Percentiles rank a stretch among this genome's conserved stretches.
phyloP scores from a whole-genome alignment of 2,329 filamentous ascomycete species.

The Penicillium palitans region DNA sequence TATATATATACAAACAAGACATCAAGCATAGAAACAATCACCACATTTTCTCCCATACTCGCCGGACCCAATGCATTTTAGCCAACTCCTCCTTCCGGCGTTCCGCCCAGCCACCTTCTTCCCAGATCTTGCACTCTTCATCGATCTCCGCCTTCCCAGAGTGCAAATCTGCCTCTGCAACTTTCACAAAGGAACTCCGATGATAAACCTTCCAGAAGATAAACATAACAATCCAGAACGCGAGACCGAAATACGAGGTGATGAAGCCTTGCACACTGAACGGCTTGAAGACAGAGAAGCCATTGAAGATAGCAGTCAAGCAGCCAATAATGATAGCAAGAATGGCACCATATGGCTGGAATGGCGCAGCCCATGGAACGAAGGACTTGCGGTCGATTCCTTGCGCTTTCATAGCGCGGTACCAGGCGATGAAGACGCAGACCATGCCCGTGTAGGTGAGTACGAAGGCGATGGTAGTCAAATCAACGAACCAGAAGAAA shows the following conservation, averaged over 20 bases:
- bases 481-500: constrained; percentile 68
- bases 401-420: constrained; percentile 67
- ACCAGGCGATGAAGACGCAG: constrained; percentile 69
- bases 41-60: constrained; percentile 37
- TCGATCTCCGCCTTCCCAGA: constrained; percentile 38
- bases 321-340: constrained; percentile 57
- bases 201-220: constrained; percentile 38
- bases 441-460: constrained; percentile 62
- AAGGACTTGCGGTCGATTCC: constrained; percentile 62
- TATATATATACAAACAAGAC: neutral
- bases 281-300: constrained; percentile 51
- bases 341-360: constrained; percentile 70
- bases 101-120: constrained; percentile 34
- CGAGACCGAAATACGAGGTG: constrained; percentile 52
- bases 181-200: constrained; percentile 30
- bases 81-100: constrained; percentile 31
- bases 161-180: constrained; percentile 32
- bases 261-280: constrained; percentile 52
- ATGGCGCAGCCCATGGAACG: constrained; percentile 67
- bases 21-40: constrained; percentile 9
- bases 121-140: constrained; percentile 37
- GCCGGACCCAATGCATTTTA: constrained; percentile 29
- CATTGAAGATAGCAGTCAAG: constrained; percentile 65
- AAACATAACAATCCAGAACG: constrained; percentile 47
- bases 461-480: constrained; percentile 44